Base-by-base conservation (phyloP, 2,329 filamentous ascomycete genomes). In the Cordyceps pruinosa region DNA sequence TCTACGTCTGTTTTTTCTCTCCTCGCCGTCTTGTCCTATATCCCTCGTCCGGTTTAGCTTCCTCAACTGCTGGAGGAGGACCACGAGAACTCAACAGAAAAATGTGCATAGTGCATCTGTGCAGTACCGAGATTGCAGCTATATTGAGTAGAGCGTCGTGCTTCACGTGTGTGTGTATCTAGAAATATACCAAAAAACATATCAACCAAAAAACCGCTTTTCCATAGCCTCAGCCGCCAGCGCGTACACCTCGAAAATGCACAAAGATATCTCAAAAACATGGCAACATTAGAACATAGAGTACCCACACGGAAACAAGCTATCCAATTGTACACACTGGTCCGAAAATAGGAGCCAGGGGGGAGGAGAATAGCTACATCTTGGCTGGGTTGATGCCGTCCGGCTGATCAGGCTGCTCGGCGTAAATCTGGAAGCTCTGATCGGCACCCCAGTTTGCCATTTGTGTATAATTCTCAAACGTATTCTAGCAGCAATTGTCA, bases 381-480 rank as follows among this genome's bases (percentile, higher is more conserved):
- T 45, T 57, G 28, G 54, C n/a, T 3, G 54, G 46, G 21, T 58
- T 54, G 21, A 54, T 13, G 10, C 42, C 34, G 34, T 49, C 34
- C 6, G 39, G 28, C 19, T 48, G 42, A 26, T 58, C 49, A 12
- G 34, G 41, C 32, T 52, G 61, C 71, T 59, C 69, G 4, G 66
- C 71, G 60, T 81, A 82, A 60, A 82, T 75, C 54, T 78, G 75
- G 62, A 82, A 80, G 17, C 75, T 73, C 57, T 78, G 76, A 32
- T 82, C 79, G 3, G 73, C 69, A 26, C 75, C 77, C 74, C 79
- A 83, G 42, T 75, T 76, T 15, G 78, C 75, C 64, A 70, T 68
- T 59, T 84, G 81, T 0, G 81, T 75, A 60, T 79, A 84, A 52
- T 76, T 82, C 59, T 84, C 81, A 48, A 84, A 78, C 13, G 78